Percentiles rank a stretch among this genome's conserved stretches.
Evolutionary conservation across 2,329 filamentous ascomycete species (phyloP).

Genomic region (Botrytis galanthina): DNA sequence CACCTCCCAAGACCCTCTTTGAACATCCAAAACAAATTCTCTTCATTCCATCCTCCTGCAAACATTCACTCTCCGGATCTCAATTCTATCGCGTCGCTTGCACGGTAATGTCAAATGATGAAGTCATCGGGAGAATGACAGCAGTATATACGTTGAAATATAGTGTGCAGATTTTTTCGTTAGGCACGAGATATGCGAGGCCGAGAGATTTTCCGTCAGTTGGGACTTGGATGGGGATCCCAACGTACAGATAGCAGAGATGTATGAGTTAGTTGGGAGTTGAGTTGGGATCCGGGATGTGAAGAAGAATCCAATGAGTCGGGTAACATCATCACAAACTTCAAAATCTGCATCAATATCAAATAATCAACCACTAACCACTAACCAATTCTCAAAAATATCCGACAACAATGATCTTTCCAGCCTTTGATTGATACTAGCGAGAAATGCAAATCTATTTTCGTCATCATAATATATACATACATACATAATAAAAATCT

Average conservation of each 20-base stretch:
- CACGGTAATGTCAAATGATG: accelerated
- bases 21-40: neutral
- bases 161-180: neutral
- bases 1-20: neutral
- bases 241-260: neutral
- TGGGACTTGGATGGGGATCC: neutral
- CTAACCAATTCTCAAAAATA: neutral
- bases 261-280: neutral
- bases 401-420: neutral
- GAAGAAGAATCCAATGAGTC: neutral
- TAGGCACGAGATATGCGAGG: neutral
- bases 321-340: neutral
- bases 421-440: neutral
- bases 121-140: neutral
- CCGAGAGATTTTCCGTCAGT: neutral
- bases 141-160: neutral
- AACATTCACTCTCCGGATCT: neutral
- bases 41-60: neutral
- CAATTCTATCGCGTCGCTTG: neutral
- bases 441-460: neutral
- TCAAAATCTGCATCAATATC: neutral
- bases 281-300: neutral
- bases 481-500: neutral
- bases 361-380: neutral
- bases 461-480: neutral